Percentiles rank a stretch among this genome's conserved stretches.
Evolutionary conservation across 2,329 filamentous ascomycete genomes (phyloP).

Genomic region (Hysterium pulicare): DNA sequence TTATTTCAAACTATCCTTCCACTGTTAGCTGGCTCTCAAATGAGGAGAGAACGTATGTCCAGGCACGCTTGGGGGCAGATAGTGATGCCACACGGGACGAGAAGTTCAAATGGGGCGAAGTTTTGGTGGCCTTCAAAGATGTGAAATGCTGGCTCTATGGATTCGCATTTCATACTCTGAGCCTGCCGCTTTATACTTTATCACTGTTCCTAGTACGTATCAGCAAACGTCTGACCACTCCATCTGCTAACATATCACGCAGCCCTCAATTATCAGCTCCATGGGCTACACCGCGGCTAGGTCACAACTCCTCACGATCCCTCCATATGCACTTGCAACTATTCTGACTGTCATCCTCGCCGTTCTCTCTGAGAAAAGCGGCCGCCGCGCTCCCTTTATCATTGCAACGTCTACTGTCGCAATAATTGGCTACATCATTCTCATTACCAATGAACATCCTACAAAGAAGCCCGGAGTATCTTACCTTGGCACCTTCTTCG

Average conservation of each 20-base stretch:
- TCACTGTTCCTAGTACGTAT: conserved; percentile 44
- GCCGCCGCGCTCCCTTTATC: conserved; percentile 35
- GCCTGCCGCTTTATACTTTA: conserved; percentile 46
- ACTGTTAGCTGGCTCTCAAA: conserved; percentile 57
- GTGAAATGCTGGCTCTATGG: conserved; percentile 57
- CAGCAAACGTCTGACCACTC: conserved; percentile 21
- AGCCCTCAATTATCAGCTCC: conserved; percentile 54
- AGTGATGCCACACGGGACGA: conserved; percentile 69
- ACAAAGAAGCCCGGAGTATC: conserved; percentile 32
- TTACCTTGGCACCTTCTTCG: conserved; percentile 37
- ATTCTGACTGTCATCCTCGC: conserved; percentile 36
- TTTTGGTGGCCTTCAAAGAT: conserved; percentile 56
- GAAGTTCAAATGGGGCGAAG: conserved; percentile 64
- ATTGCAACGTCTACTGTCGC: conserved; percentile 27
- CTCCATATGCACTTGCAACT: conserved; percentile 40
- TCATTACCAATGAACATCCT: conserved; percentile 32
- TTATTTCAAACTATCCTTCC: conserved; percentile 65
- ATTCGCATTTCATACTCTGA: conserved; percentile 69
- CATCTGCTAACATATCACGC: conserved; percentile 5
- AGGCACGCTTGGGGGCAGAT: conserved; percentile 62
- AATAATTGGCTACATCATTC: conserved; percentile 39
- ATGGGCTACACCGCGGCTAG: conserved; percentile 42
- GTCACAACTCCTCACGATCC: conserved; percentile 47
- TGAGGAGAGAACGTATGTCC: conserved; percentile 54
- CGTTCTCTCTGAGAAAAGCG: conserved; percentile 28